Conservation (phyloP, 495 filamentous ascomycete species). For the Tuber umbilicatum region DNA sequence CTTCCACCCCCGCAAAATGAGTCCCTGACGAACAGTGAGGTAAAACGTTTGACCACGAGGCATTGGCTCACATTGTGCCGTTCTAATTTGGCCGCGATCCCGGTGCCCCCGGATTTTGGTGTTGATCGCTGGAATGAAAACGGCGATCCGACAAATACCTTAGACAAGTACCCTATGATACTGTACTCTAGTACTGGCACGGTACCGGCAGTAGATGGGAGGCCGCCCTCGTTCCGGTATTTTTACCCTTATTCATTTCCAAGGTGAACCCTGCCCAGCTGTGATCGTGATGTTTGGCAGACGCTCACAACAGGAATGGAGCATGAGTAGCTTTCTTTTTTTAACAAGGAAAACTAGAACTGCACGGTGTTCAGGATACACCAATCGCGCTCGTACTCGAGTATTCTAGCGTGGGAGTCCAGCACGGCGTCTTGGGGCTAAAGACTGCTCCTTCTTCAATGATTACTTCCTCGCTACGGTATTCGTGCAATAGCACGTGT, state of each 20-base stretch:
- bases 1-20: background rate
- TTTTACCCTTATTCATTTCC: background rate
- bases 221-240: background rate
- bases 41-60: background rate
- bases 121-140: background rate
- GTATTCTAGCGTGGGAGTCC: background rate
- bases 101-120: background rate
- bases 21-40: background rate
- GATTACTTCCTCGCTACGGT: background rate
- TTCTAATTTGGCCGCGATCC: background rate
- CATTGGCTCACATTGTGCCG: background rate
- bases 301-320: background rate
- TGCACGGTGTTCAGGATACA: background rate
- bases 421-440: background rate
- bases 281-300: background rate
- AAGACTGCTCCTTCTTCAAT: background rate
- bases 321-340: background rate
- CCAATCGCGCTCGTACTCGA: background rate
- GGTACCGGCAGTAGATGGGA: background rate
- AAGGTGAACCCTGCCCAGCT: background rate
- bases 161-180: too few relatives aligned
- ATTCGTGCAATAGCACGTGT: background rate
- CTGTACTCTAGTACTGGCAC: background rate
- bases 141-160: background rate
- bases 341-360: background rate